Evolutionary conservation across 2,329 filamentous ascomycete species (phyloP).

Genomic region (Alternaria sp.): DNA sequence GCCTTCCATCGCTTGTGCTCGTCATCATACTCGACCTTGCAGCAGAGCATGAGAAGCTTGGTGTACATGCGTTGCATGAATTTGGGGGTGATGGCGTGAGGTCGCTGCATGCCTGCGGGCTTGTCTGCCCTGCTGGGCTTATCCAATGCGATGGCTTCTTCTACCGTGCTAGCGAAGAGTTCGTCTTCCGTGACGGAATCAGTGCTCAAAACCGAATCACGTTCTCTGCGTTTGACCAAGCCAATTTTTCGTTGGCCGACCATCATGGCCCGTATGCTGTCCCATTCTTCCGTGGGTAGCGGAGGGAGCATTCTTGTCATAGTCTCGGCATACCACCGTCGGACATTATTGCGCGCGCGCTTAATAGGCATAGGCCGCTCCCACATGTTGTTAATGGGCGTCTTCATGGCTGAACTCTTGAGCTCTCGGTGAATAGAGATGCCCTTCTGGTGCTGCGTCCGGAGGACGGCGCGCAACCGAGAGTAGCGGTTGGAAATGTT

Average conservation of each 20-base stretch:
- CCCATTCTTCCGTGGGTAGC: conserved; percentile 57
- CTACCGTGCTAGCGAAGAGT: conserved; percentile 19
- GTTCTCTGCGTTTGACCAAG: conserved; percentile 34
- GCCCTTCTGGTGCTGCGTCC: conserved; percentile 33
- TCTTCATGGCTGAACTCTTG: conserved; percentile 39
- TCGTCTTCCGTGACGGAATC: conserved; percentile 7
- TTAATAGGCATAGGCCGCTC: conserved; percentile 56
- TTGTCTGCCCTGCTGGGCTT: conserved; percentile 40
- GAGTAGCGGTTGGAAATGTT: conserved; percentile 44
- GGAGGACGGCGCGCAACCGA: conserved; percentile 41
- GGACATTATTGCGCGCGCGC: conserved; percentile 55
- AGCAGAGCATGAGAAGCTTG: conserved; percentile 54
- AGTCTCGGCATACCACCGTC: conserved; percentile 55
- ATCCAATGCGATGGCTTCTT: conserved; percentile 33
- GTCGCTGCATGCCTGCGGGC: conserved; percentile 34
- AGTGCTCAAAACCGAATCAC: conserved; percentile 3
- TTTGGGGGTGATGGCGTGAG: conserved; percentile 53
- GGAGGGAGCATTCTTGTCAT: conserved; percentile 57
- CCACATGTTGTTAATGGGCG: conserved; percentile 59
- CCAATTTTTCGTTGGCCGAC: conserved; percentile 43
- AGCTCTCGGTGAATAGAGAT: conserved; percentile 33
- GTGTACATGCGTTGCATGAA: conserved; percentile 59
- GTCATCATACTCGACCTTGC: conserved; percentile 53
- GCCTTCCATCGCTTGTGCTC: conserved; percentile 37
- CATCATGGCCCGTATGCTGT: conserved; percentile 53